phyloP scores from a whole-genome alignment of 1,284 basidiomycete genomes.

The Leccinum solheimii region DNA sequence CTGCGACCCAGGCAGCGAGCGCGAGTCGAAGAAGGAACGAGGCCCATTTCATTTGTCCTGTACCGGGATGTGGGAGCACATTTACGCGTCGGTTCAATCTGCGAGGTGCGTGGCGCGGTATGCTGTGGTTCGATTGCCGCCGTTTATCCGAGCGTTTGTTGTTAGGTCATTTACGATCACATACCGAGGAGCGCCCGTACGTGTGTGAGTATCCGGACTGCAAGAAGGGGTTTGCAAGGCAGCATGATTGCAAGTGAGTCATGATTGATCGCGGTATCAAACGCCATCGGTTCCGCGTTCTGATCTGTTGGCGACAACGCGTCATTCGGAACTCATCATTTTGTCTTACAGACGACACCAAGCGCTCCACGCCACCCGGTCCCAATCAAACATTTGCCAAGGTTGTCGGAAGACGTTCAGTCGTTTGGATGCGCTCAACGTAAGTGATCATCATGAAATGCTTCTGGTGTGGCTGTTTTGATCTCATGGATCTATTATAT shows the following conservation, averaged over 20 bases:
- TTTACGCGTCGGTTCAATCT: slow-evolving; percentile 89
- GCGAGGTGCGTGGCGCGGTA: slow-evolving; percentile 52
- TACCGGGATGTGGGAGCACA: slow-evolving; percentile 93
- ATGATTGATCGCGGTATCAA: slow-evolving; percentile 11
- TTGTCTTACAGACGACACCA: slow-evolving; percentile 67
- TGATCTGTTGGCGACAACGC: neutral
- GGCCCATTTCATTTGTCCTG: slow-evolving; percentile 89
- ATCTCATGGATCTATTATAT: slow-evolving; percentile 24
- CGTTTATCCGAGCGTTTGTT: slow-evolving; percentile 6
- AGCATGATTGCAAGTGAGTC: slow-evolving; percentile 93
- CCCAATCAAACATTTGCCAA: slow-evolving; percentile 83
- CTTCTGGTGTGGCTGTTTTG: slow-evolving; percentile 22
- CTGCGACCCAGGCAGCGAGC: slow-evolving; percentile 91
- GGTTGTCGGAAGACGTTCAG: slow-evolving; percentile 96
- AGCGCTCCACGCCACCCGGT: slow-evolving; percentile 82
- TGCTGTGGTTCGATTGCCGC: neutral
- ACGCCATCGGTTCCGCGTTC: neutral
- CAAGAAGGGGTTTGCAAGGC: slow-evolving; percentile 90
- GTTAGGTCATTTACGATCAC: slow-evolving; percentile 89
- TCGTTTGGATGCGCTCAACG: slow-evolving; percentile 89
- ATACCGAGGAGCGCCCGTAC: slow-evolving; percentile 94
- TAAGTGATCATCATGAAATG: slow-evolving; percentile 49
- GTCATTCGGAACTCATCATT: slow-evolving; percentile 16
- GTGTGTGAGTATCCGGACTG: slow-evolving; percentile 92
- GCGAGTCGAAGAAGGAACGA: slow-evolving; percentile 87